Conservation (phyloP, 2,329 filamentous ascomycete species). For the Lecanoromycetidae sp. region DNA sequence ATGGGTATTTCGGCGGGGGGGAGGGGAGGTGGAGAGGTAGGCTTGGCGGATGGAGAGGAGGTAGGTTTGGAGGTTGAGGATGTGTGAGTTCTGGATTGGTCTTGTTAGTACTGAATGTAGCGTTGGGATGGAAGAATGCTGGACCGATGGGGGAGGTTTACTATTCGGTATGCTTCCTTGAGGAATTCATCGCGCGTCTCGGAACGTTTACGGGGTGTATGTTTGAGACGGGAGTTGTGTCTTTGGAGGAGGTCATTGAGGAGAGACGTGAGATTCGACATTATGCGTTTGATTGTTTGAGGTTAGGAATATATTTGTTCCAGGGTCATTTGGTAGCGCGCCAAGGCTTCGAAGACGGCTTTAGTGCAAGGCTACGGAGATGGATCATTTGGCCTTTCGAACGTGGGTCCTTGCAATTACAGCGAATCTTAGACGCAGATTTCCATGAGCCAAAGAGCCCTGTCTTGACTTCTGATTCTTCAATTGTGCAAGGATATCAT, state of each 20-base stretch:
- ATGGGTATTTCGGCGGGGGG: conserved; percentile 23
- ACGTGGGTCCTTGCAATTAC: no score
- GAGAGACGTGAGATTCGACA: conserved; percentile 32
- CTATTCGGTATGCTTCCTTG: conserved; percentile 87
- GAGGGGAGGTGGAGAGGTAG: conserved; percentile 68
- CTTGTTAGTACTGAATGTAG: conserved; percentile 16
- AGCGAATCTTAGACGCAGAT: no score
- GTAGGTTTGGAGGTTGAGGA: conserved; percentile 65
- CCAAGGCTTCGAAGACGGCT: no score
- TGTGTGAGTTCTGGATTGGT: conserved; percentile 58
- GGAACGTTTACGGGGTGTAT: conserved; percentile 19
- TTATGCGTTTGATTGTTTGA: conserved; percentile 12
- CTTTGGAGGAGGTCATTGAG: conserved; percentile 27
- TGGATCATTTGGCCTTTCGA: no score
- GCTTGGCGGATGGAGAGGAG: conserved; percentile 74
- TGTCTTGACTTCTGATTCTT: no score
- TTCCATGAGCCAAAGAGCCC: no score
- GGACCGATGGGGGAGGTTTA: conserved; percentile 18
- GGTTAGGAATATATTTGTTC: not conserved
- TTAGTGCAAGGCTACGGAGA: no score
- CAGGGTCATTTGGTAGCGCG: not conserved
- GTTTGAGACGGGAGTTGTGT: conserved; percentile 26
- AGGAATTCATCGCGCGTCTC: conserved; percentile 66
- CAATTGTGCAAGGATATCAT: no score
- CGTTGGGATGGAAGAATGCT: not conserved